Evolutionary conservation across 129 eudicot species (phyloP), one percentile per base, ranked within the genome.

Genomic region (Flaveria sonorensis): DNA sequence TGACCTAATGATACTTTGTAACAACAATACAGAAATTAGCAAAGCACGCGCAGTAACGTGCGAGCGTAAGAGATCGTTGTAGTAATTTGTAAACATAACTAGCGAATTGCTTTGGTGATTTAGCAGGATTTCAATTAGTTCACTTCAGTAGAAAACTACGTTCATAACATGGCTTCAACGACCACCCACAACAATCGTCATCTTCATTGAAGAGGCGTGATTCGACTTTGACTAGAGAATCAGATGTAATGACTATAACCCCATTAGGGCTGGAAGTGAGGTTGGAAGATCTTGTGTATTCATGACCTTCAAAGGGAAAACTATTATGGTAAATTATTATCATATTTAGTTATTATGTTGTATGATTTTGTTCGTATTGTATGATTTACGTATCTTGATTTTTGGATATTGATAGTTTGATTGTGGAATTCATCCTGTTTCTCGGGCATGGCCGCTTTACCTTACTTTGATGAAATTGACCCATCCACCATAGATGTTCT

Each of bases 381-480:
- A 6, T 16, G 10, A 23, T 68, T 52, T 51, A 28, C 11, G 39
- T 5, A 53, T 62, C 71, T 15, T 26, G 59, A 42, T 57, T n/a
- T n/a, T 18, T 59, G 9, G 32, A 21, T 76, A 4, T 26, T 75
- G 82, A 40, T 76, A 90, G 98, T 94, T 94, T 74, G 98, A 94
- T 60, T 94, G 98, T 77, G 98, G 98, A 61, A 94, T 94, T 83
- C 98, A 94, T 81, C 98, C 98, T 4, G 98, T 32, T 94, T 86
- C 77, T 94, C 98, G 56, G 97, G 98, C 46, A 94, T 94, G 98
- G 92, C 98, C 56, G 98, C 98, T 11, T 85, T 94, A 86, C 98
- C 98, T 11, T 94, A 94, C 77, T 94, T 94, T 69, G 98, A 94
- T 70, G 98, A 94, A 72, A 94, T 94, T 56, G 98, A 94, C 70